Evolutionary conservation across 441 rosid genomes (phyloP), one percentile per base, ranked within the genome.

Genomic region (Pelargonium myrrhifolium): DNA sequence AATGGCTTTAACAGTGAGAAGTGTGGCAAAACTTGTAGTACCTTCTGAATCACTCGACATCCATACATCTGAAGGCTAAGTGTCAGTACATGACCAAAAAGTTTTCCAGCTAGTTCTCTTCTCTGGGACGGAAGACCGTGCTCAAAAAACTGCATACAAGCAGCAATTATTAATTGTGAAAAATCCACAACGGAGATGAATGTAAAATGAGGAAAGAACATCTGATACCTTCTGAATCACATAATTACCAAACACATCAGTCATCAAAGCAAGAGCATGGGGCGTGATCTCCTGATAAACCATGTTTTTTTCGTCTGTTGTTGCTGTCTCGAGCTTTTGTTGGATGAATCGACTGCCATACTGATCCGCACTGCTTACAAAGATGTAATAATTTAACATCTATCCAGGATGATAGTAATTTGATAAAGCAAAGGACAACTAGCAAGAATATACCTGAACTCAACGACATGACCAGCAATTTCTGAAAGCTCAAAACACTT

Each of bases 1-100:
- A 45, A 1, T 10, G 51, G 51, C 51, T 45, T 45, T 47, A 47
- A n/a, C 55, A 47, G 28, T 47, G 12, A 3, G 6, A 14, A 47
- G 18, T 14, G 6, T 47, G 14, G 55, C 6, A 47, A 12, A 47
- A 1, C 3, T 47, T 4, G 14, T 45, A 17, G 18, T 47, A 89
- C 95, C 90, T 87, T 89, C 74, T 89, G 95, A 70, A 89, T 87
- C 71, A 89, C 95, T 68, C 95, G 87, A 72, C 95, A 89, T 45
- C 95, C 95, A 78, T 89, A 89, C 95, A 89, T 89, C 71, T 89
- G 95, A 71, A 89, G 87, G 79, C 95, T 87, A 65, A 89, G 89
- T 9, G 85, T 80, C 76, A 89, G 79, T 24, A 89, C 90, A 80
- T 87, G 89, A 60, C 95, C 90, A 71, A 75, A 70, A 20, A 87